Percentiles rank a stretch among this genome's conserved stretches.
Evolutionary conservation across 768 basidiomycete genomes (phyloP).

Genomic region (Heimioporus sp.): DNA sequence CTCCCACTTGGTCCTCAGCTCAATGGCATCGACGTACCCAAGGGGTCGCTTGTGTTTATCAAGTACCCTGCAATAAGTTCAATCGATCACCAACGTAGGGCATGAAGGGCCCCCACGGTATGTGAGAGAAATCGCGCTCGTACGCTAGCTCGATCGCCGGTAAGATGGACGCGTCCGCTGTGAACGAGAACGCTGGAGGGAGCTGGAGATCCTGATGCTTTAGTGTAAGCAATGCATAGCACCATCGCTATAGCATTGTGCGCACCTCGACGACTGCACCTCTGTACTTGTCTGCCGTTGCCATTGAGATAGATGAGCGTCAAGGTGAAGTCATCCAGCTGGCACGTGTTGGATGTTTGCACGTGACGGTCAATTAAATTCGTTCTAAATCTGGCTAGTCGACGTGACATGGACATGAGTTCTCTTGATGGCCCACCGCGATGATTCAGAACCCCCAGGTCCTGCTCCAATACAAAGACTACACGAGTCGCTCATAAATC

Average conservation of each 20-base stretch:
- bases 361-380: background rate
- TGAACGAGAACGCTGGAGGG: constrained; percentile 77
- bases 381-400: too few species aligned
- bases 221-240: background rate
- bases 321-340: too few species aligned
- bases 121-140: constrained; percentile 91
- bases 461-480: constrained; percentile 73
- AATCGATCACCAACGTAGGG: background rate
- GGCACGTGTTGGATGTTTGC: background rate
- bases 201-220: constrained; percentile 58
- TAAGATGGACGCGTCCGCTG: constrained; percentile 65
- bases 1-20: constrained; percentile 77
- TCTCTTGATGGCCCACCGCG: background rate
- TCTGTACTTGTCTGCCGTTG: constrained; percentile 59
- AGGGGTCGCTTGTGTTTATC: constrained; percentile 69
- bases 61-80: constrained; percentile 56
- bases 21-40: constrained; percentile 80
- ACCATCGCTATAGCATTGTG: background rate
- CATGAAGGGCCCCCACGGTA: constrained; percentile 58
- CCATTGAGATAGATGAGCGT: constrained; percentile 4
- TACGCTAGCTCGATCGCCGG: constrained; percentile 85
- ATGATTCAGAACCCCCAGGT: constrained; percentile 29
- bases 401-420: background rate
- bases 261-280: constrained; percentile 88
- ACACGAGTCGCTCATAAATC: constrained; percentile 82